Conservation (phyloP, 768 basidiomycete genomes). For the Termitomyces sp. region DNA sequence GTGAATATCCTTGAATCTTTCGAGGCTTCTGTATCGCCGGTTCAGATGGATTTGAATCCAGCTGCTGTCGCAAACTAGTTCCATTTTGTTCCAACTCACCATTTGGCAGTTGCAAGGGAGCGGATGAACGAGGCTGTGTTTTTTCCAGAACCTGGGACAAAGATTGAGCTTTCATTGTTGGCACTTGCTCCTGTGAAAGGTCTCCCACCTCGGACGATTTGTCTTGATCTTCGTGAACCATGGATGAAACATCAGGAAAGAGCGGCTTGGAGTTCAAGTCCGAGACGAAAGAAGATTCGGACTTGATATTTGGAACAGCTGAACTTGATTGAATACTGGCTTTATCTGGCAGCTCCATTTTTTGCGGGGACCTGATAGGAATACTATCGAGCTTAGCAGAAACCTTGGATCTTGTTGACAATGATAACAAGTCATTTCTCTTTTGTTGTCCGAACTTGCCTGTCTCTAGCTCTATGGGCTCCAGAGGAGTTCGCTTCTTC, state of each 20-base stretch:
- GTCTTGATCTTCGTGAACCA: neutral
- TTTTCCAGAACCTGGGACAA: conserved; percentile 8
- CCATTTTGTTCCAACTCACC: conserved; percentile 5
- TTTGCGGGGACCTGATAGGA: conserved; percentile 37
- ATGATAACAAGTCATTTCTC: conserved; percentile 16
- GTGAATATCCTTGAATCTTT: conserved; percentile 13
- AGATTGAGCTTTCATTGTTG: conserved; percentile 13
- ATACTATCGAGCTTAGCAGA: conserved; percentile 32
- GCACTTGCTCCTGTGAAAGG: conserved; percentile 20
- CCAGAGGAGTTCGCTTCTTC: conserved; percentile 26
- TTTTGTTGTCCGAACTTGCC: conserved; percentile 12
- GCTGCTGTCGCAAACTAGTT: conserved; percentile 11
- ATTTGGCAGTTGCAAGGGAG: neutral
- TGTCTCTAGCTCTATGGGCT: conserved; percentile 34
- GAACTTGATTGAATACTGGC: neutral
- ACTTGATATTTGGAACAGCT: neutral
- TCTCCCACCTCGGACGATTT: conserved; percentile 5
- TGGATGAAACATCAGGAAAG: neutral
- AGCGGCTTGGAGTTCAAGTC: neutral
- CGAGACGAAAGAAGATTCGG: neutral
- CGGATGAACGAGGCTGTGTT: conserved; percentile 10
- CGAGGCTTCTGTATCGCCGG: neutral
- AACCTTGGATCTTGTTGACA: conserved; percentile 22
- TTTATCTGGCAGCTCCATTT: conserved; percentile 10
- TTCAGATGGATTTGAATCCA: neutral